Base-by-base conservation (phyloP, 352 stramenopile genomes). In the Phytophthora europaea region DNA sequence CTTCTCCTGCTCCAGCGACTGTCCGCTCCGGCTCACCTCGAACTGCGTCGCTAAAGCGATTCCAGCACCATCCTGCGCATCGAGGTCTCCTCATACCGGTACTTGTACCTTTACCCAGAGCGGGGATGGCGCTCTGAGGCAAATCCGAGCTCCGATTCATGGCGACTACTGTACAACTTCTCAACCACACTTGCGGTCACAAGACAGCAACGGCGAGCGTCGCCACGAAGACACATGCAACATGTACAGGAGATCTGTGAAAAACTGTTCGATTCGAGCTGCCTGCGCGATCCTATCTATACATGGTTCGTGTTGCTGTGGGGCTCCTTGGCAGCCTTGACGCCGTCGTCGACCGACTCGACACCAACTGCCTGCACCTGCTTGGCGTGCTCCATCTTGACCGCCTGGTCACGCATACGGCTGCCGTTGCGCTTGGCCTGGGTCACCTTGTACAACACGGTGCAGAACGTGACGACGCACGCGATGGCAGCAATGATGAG, bases 241-340 rank as follows among this genome's bases (percentile, higher is more conserved):
- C 34, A 40, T 12, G 34, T 12, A 16, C 34, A 40, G 38, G 33
- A 67, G 34, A 72, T 56, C 47, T 54, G 40, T 55, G 22, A 20
- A 60, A 64, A 70, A 40, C 8, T 52, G 54, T 70, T 75, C 6
- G 38, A 72, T 72, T 73, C 34, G 58, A 54, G 47, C 47, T 55
- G 26, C 23, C 12, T 51, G 60, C 43, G 47, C 47, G 28, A 53
- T 78, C 58, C 31, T 66, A 75, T 72, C 65, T 77, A 83, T 66
- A 85, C 80, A 76, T 83, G 78, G 60, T 83, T 87, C 18, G 47
- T 23, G 6, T 15, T 83, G 55, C 59, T 83, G 56, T 83, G 77
- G 12, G 71, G 70, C 7, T 65, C 33, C 43, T 72, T 80, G 13
- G 10, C 6, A 20, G 68, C 33, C 43, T 72, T 80, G 13, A 16